Evolutionary conservation across 345 rosid genomes (phyloP).

Genomic region (Eucalyptus erythrocorys): DNA sequence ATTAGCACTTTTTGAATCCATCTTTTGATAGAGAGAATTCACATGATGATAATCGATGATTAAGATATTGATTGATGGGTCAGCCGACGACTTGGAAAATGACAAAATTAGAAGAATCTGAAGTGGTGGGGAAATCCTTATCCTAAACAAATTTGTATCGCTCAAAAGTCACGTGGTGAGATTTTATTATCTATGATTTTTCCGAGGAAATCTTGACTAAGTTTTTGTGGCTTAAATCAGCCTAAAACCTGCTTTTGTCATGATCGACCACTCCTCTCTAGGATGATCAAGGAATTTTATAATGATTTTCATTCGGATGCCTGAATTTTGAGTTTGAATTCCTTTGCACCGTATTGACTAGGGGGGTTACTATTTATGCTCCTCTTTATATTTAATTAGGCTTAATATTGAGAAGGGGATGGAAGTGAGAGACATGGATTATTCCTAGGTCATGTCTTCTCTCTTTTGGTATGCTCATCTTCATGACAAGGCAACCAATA

Average conservation of each 20-base stretch:
- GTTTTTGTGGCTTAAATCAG: not conserved
- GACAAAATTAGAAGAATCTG: not conserved
- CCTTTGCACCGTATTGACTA: not conserved
- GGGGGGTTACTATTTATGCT: not conserved
- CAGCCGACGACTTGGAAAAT: not conserved
- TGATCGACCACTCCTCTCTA: not conserved
- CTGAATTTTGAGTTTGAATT: not conserved
- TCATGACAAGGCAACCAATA: not conserved
- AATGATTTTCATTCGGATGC: not conserved
- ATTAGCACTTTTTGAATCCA: not conserved
- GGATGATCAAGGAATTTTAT: not conserved
- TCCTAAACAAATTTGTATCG: not conserved
- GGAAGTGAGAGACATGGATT: not conserved
- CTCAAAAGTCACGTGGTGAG: not conserved
- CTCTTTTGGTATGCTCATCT: not conserved
- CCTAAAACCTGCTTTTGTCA: not conserved
- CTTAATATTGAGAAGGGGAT: not conserved
- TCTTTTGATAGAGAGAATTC: not conserved
- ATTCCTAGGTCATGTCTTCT: not conserved
- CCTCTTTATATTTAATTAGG: not conserved
- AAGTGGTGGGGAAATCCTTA: not conserved
- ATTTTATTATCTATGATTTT: not conserved
- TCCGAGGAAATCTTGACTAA: not conserved
- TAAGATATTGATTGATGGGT: not conserved
- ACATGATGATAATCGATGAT: not conserved